These are phyloP conservation scores for Ogataea pilisensis DNA, from an alignment of 805 yeast genomes.

Conservation along the genomic window DNA sequence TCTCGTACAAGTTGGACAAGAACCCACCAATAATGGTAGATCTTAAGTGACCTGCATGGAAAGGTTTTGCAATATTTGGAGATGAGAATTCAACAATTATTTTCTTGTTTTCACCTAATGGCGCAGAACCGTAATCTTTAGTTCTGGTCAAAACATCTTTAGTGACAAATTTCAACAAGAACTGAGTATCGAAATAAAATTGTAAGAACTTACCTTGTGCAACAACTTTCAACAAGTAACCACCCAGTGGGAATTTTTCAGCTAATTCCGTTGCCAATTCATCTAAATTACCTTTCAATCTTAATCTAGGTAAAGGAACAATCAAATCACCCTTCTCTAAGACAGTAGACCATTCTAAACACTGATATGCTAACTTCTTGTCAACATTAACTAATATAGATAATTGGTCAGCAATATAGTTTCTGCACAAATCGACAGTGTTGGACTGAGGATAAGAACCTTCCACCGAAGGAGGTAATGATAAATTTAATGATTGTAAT, in stretches of 20 bases:
- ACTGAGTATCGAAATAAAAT: conserved; percentile 69
- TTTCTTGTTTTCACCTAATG: conserved; percentile 68
- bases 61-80: conserved; percentile 98
- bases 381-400: conserved; percentile 71
- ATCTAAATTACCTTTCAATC: conserved; percentile 82
- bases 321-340: conserved; percentile 90
- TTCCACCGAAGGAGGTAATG: conserved; percentile 39
- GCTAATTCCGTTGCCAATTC: conserved; percentile 76
- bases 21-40: conserved; percentile 98
- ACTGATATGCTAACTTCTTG: conserved; percentile 64
- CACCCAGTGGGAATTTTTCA: conserved; percentile 66
- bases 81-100: conserved; percentile 88
- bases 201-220: conserved; percentile 91
- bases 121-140: conserved; percentile 66
- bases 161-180: conserved; percentile 64
- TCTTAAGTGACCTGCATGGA: conserved; percentile 99
- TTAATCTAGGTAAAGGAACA: conserved; percentile 85
- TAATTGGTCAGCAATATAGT: conserved; percentile 79
- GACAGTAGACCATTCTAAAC: conserved; percentile 83
- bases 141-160: conserved; percentile 63
- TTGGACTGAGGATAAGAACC: conserved; percentile 76
- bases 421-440: conserved; percentile 83
- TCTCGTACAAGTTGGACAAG: conserved; percentile 83
- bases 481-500: conserved; percentile 24
- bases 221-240: conserved; percentile 62